A percentile compares a stretch with the other conserved stretches of the same genome.
phyloP scores from a whole-genome alignment of 169 alveolate species.

The Plasmodium berghei region DNA sequence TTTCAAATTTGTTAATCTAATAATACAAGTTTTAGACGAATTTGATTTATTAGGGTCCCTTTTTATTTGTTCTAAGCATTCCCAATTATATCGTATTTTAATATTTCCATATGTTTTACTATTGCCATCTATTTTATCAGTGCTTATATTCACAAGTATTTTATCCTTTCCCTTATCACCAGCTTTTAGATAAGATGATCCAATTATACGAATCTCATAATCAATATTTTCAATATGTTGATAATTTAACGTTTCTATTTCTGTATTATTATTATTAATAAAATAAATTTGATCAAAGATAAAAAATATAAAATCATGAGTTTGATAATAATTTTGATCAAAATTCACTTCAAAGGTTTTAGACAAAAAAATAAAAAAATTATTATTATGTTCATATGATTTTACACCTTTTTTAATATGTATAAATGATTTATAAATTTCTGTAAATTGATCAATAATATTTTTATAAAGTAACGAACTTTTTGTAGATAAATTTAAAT shows the following conservation, averaged over 20 bases:
- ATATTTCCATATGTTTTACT: too few relatives aligned
- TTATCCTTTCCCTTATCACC: not conserved
- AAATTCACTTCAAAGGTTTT: too few relatives aligned
- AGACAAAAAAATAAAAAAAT: too few relatives aligned
- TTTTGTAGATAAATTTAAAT: not conserved
- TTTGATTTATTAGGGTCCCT: too few relatives aligned
- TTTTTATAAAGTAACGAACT: constrained; percentile 21
- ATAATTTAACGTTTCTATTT: not conserved
- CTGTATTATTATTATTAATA: not conserved
- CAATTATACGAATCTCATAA: too few relatives aligned
- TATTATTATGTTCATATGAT: too few relatives aligned
- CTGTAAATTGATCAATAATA: constrained; percentile 18
- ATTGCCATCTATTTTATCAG: not conserved
- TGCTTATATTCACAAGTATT: not conserved
- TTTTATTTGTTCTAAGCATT: constrained; percentile 2
- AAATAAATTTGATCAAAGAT: too few relatives aligned
- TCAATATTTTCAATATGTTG: too few relatives aligned
- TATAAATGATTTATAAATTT: constrained; percentile 31
- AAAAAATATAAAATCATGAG: too few relatives aligned
- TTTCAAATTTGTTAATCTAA: constrained; percentile 4
- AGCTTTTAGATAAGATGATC: not conserved
- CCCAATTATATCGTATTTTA: not conserved
- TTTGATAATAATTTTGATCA: too few relatives aligned
- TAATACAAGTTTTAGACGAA: not conserved
- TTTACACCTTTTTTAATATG: constrained; percentile 1